Conservation (phyloP, 1,284 basidiomycete species). For the Puccinia brachypodii region DNA sequence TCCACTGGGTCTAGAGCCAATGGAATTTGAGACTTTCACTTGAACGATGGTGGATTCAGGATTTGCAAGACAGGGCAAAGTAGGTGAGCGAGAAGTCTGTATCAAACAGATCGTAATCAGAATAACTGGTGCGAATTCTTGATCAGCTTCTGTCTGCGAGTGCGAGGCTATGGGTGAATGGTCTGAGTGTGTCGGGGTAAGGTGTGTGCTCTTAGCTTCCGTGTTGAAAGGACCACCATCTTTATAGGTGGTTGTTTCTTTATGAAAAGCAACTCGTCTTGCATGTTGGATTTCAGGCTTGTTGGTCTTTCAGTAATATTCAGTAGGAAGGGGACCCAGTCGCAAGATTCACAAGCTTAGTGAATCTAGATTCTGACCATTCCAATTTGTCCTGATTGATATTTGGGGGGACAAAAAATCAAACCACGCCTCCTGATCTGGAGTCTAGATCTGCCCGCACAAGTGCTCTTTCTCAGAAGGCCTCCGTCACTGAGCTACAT, state of each 20-base stretch:
- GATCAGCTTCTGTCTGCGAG: background rate
- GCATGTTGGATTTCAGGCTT: background rate
- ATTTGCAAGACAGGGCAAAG: background rate
- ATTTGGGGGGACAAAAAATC: background rate
- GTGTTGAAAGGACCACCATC: background rate
- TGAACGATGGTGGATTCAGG: background rate
- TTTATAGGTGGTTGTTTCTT: background rate
- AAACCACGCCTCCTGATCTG: too few species aligned
- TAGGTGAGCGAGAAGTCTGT: background rate
- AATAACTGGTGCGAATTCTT: background rate
- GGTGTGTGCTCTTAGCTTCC: background rate
- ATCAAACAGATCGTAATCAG: background rate
- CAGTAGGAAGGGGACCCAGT: background rate
- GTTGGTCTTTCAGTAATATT: too few species aligned
- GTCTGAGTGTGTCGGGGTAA: background rate
- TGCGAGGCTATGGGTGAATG: background rate
- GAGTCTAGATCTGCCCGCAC: background rate
- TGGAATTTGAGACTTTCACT: background rate
- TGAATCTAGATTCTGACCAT: background rate
- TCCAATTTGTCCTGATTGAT: background rate
- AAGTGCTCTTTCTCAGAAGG: background rate
- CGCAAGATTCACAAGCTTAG: background rate
- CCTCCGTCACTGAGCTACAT: background rate
- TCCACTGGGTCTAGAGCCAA: background rate
- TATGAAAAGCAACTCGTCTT: background rate